Evolutionary conservation across 176 grass and related monocot genomes (phyloP), one percentile per base, ranked within the genome.

Genomic region (Calamus simplicifolius): DNA sequence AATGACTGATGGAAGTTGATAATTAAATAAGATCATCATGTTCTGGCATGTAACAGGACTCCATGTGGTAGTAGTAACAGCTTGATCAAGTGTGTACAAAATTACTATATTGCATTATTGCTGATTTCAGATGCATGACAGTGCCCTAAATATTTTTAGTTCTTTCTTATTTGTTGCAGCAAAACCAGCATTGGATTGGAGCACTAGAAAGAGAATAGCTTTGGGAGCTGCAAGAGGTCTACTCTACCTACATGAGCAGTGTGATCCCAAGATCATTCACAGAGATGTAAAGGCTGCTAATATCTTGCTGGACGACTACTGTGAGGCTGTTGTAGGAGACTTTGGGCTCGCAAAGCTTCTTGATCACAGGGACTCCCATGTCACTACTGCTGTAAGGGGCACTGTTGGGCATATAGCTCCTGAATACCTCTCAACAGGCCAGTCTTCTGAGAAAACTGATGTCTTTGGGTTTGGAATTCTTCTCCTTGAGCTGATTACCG

Each of bases 211-310:
- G 5, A 43, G 35, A 43, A 43, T 43, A 43, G 35, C 35, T 43
- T 43, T 43, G 35, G 35, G 35, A 2, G 35, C 35, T 43, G 35
- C 35, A 43, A 43, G 35, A 10, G 35, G 35, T 43, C 35, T 43
- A 3, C 35, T 43, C 35, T 43, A 43, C 5, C 35, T 43, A 43
- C 35, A 26, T 15, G 62, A 65, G 62, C 62, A 65, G 62, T 65
- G 62, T 5, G 62, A 65, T 43, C 62, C 62, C 25, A 65, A 65
- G 62, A 65, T 65, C 62, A 65, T 65, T 25, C 62, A 65, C 49
- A 50, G 62, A n/a, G 62, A 65, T 43, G 62, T 65, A 4, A 65
- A 65, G 62, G 62, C 62, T 19, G 62, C 48, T 1, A 65, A 65
- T 16, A 65, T 65, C 18, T 28, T 65, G 62, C 62, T 65, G 3